These are phyloP conservation scores for Solanum appendiculatum DNA, from an alignment of 257 asterid genomes.

Conservation along the genomic window DNA sequence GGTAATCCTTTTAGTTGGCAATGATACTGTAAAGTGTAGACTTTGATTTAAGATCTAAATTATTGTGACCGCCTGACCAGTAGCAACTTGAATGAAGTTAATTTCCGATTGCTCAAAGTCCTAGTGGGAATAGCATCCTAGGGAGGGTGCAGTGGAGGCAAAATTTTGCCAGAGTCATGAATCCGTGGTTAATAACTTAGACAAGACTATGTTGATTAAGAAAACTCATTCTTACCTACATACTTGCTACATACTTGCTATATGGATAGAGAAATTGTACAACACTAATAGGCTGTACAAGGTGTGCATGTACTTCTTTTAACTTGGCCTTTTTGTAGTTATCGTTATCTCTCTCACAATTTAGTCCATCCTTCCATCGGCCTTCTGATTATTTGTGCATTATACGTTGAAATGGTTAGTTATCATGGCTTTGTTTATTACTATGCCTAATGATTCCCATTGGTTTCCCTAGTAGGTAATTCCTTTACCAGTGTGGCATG, in stretches of 20 bases:
- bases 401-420: not conserved
- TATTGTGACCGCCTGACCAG: not conserved
- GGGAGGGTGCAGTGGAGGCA: not conserved
- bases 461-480: constrained; percentile 41
- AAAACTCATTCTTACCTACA: not conserved
- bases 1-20: not conserved
- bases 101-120: not conserved
- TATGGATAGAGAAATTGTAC: not conserved
- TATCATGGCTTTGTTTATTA: not conserved
- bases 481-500: constrained; percentile 98
- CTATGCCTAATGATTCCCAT: not conserved
- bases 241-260: not conserved
- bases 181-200: not conserved
- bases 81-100: not conserved
- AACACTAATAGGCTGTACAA: not conserved
- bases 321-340: not conserved
- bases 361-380: not conserved
- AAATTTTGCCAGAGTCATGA: not conserved
- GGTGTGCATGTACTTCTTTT: not conserved
- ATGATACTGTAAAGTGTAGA: not conserved
- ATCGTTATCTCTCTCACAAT: not conserved
- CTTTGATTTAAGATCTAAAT: not conserved
- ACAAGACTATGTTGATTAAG: not conserved
- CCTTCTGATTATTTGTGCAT: not conserved
- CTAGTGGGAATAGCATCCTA: not conserved